phyloP scores from a whole-genome alignment of 768 basidiomycete species.

The Lactifluus pinguis region DNA sequence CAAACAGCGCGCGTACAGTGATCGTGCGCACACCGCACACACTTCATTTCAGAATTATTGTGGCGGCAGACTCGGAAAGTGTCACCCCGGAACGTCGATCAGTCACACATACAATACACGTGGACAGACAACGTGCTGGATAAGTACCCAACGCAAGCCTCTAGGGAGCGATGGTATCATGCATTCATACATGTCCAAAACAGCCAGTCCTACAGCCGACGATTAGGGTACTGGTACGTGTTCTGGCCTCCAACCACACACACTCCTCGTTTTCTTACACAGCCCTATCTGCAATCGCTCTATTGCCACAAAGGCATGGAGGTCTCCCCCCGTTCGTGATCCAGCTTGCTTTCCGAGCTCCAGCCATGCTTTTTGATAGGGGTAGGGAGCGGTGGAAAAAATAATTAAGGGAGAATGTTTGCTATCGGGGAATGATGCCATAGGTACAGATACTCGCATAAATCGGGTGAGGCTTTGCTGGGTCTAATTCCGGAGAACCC shows the following conservation, averaged over 20 bases:
- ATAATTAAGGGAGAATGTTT: background rate
- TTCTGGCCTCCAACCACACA: background rate
- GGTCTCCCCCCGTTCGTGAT: background rate
- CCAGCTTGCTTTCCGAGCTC: background rate
- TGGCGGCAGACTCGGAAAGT: background rate
- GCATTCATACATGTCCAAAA: background rate
- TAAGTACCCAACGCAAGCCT: background rate
- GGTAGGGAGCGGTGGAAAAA: background rate
- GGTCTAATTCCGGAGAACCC: background rate
- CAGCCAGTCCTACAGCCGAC: background rate
- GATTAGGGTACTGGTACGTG: background rate
- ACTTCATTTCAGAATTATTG: background rate
- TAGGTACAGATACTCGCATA: background rate
- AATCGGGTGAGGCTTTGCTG: background rate
- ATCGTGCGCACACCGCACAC: background rate
- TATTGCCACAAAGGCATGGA: background rate
- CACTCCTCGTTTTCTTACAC: background rate
- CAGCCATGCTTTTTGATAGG: background rate
- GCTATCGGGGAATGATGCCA: background rate
- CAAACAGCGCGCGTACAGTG: background rate
- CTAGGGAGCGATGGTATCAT: background rate
- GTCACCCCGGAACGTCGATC: background rate
- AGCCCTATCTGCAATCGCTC: background rate
- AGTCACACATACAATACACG: background rate
- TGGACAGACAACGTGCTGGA: constrained; percentile 1